phyloP scores from a whole-genome alignment of 2,329 filamentous ascomycete species.

The Cytospora paraplurivora region DNA sequence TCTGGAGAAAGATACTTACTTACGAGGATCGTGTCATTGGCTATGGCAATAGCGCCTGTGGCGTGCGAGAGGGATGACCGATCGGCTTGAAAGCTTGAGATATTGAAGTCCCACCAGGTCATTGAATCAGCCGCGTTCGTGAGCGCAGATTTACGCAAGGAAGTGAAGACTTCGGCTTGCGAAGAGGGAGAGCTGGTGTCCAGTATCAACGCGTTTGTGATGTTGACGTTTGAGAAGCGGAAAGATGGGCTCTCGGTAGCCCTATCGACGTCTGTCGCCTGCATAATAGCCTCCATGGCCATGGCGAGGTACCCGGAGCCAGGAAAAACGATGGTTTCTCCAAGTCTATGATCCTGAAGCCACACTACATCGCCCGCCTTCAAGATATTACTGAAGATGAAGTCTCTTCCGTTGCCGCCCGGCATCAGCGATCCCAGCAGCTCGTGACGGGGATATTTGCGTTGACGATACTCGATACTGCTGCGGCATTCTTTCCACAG shows the following conservation, averaged over 20 bases:
- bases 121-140: conserved; percentile 44
- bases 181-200: conserved; percentile 48
- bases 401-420: conserved; percentile 47
- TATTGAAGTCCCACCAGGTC: conserved; percentile 57
- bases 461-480: conserved; percentile 24
- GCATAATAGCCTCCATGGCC: conserved; percentile 50
- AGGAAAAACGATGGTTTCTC: conserved; percentile 58
- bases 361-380: conserved; percentile 55
- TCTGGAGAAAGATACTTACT: too few relatives aligned
- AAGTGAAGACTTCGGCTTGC: conserved; percentile 53
- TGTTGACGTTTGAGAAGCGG: conserved; percentile 49
- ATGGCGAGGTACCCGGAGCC: conserved; percentile 55
- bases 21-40: too few relatives aligned
- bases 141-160: conserved; percentile 42
- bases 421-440: conserved; percentile 39
- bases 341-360: conserved; percentile 59
- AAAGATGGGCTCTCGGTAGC: conserved; percentile 32
- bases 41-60: conserved; percentile 52
- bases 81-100: conserved; percentile 51
- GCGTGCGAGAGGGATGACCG: conserved; percentile 56
- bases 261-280: conserved; percentile 34
- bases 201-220: conserved; percentile 48
- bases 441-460: conserved; percentile 37
- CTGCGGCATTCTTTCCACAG: conserved; percentile 25
- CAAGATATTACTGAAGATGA: conserved; percentile 52